Evolutionary conservation across 352 stramenopile species (phyloP).

Genomic region (Pythium vanterpoolii): DNA sequence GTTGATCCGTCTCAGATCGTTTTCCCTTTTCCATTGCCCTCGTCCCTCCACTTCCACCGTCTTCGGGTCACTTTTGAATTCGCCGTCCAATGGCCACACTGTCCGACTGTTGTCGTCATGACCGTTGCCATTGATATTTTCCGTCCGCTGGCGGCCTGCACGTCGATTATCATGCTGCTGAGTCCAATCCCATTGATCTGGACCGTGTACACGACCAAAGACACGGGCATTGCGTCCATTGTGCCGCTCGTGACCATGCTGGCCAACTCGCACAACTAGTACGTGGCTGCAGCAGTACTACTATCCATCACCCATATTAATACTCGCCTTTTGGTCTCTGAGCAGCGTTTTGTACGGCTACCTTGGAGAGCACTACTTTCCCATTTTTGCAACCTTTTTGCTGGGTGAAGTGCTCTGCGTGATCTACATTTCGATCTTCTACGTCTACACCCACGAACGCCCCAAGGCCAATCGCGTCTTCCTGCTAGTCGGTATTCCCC

Average conservation of each 20-base stretch:
- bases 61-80: neutral
- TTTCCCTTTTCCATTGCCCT: too few relatives aligned
- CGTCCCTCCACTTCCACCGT: too few relatives aligned
- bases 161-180: slow-evolving; percentile 35
- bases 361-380: slow-evolving; percentile 41
- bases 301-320: neutral
- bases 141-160: slow-evolving; percentile 30
- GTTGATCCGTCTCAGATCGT: too few relatives aligned
- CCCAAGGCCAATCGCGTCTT: slow-evolving; percentile 38
- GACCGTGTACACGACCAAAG: slow-evolving; percentile 30
- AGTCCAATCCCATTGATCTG: slow-evolving; percentile 41
- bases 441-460: slow-evolving; percentile 39
- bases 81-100: neutral
- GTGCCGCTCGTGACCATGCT: slow-evolving; percentile 51
- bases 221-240: slow-evolving; percentile 42
- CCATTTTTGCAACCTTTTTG: slow-evolving; percentile 49
- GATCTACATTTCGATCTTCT: slow-evolving; percentile 52
- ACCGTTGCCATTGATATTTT: slow-evolving; percentile 23
- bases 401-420: slow-evolving; percentile 39
- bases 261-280: slow-evolving; percentile 39
- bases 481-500: slow-evolving; percentile 13
- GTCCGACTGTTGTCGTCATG: slow-evolving; percentile 4
- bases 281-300: neutral
- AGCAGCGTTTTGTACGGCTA: slow-evolving; percentile 42
- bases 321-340: neutral